Conservation (phyloP, 768 basidiomycete species). For the Tylopilus sp. region DNA sequence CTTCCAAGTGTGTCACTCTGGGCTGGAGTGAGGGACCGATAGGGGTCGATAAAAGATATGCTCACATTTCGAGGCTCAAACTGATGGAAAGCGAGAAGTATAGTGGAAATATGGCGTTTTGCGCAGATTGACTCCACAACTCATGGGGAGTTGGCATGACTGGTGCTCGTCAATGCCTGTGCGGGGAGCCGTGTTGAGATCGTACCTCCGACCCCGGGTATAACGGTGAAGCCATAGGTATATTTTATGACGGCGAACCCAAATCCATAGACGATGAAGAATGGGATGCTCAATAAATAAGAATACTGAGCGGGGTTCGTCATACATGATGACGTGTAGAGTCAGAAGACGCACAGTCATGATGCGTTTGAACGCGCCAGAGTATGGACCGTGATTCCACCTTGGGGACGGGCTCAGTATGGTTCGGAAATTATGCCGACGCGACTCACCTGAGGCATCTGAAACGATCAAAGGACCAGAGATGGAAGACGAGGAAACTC, state of each 20-base stretch:
- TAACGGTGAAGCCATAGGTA: constrained; percentile 52
- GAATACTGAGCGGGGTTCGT: constrained; percentile 52
- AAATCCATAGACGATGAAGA: constrained; percentile 53
- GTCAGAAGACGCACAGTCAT: constrained; percentile 63
- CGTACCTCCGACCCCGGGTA: constrained; percentile 45
- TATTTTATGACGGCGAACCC: constrained; percentile 77
- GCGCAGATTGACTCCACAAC: constrained; percentile 49
- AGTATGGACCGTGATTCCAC: constrained; percentile 63
- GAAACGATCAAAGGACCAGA: constrained; percentile 81
- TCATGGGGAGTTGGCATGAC: constrained; percentile 64
- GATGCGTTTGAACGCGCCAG: constrained; percentile 78
- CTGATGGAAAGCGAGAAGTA: constrained; percentile 58
- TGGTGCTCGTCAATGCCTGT: constrained; percentile 22
- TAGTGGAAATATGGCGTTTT: constrained; percentile 59
- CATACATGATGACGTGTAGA: neutral
- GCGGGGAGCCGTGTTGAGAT: too few relatives aligned
- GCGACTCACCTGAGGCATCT: constrained; percentile 58
- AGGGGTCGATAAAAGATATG: neutral
- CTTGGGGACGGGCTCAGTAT: constrained; percentile 31
- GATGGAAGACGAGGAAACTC: constrained; percentile 62
- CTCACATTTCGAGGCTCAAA: constrained; percentile 78
- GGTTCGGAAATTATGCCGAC: neutral
- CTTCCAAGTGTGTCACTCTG: constrained; percentile 80
- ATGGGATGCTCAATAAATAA: constrained; percentile 61
- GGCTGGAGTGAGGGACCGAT: neutral